phyloP scores from a whole-genome alignment of 2,329 filamentous ascomycete species.

The Trichoderma koningii region DNA sequence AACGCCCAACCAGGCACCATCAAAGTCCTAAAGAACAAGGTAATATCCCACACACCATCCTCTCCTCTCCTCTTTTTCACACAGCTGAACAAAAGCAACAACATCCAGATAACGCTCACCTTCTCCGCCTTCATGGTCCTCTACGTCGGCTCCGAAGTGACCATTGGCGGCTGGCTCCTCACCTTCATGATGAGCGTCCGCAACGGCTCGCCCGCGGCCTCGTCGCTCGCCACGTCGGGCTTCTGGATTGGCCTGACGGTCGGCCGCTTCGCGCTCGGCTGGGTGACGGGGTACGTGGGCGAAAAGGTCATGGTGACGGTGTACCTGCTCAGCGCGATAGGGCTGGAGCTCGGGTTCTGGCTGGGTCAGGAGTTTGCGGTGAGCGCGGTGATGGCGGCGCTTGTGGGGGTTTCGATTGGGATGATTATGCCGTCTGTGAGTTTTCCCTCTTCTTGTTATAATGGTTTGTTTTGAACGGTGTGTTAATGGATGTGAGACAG shows the following conservation, averaged over 20 bases:
- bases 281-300: slow-evolving; percentile 72
- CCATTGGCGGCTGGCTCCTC: slow-evolving; percentile 79
- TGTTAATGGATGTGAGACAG: no score
- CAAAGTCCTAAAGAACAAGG: slow-evolving; percentile 21
- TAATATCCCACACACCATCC: background rate
- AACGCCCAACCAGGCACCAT: background rate
- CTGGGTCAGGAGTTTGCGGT: slow-evolving; percentile 76
- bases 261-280: slow-evolving; percentile 67
- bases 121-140: slow-evolving; percentile 62
- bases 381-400: slow-evolving; percentile 68
- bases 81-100: background rate
- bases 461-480: no score
- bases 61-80: background rate
- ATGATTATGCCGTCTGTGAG: slow-evolving; percentile 27
- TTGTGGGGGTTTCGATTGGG: slow-evolving; percentile 24
- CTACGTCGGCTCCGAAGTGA: slow-evolving; percentile 76
- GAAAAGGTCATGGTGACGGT: slow-evolving; percentile 65
- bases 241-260: slow-evolving; percentile 81
- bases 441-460: no score
- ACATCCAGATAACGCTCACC: slow-evolving; percentile 13
- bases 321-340: slow-evolving; percentile 67
- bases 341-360: slow-evolving; percentile 74
- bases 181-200: slow-evolving; percentile 80
- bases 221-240: slow-evolving; percentile 69
- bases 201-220: slow-evolving; percentile 64